Conservation (phyloP, 169 alveolate species). For the Eimeria sp. region DNA sequence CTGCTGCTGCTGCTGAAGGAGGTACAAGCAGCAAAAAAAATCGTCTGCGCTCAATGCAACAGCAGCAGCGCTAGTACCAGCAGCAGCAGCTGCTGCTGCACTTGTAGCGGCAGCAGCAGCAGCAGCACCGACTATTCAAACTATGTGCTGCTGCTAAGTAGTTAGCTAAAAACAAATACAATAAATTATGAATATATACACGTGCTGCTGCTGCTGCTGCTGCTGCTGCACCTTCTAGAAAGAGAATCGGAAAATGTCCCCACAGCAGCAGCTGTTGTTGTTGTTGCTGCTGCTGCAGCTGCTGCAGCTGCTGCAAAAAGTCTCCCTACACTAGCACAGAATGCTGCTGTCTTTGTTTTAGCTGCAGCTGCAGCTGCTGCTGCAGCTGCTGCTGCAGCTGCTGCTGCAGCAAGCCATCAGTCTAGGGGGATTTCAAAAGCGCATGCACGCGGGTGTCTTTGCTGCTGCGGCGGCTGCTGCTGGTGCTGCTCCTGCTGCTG, state of each 20-base stretch:
- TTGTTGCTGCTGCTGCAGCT: too few species aligned
- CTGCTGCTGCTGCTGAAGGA: too few species aligned
- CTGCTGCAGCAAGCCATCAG: not conserved
- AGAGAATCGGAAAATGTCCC: too few species aligned
- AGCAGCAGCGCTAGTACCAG: not conserved
- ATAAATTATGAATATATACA: too few species aligned
- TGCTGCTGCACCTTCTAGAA: too few species aligned
- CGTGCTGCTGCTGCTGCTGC: too few species aligned
- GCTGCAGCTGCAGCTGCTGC: conserved; percentile 2
- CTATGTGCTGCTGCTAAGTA: too few species aligned
- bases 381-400: not conserved
- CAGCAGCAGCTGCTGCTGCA: not conserved
- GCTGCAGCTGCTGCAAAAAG: conserved; percentile 4
- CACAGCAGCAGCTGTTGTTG: too few species aligned
- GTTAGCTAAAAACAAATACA: too few species aligned
- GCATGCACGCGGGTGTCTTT: conserved; percentile 16
- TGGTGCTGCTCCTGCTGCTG: conserved; percentile 5
- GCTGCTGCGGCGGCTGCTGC: conserved; percentile 24
- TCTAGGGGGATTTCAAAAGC: conserved; percentile 44
- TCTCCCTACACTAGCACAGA: not conserved
- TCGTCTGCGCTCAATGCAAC: not conserved
- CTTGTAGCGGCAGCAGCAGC: not conserved
- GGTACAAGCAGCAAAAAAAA: too few species aligned
- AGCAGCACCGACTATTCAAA: not conserved
- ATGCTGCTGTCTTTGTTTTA: not conserved